Base-by-base conservation (phyloP, 169 alveolate genomes). In the Cystoisospora suis region DNA sequence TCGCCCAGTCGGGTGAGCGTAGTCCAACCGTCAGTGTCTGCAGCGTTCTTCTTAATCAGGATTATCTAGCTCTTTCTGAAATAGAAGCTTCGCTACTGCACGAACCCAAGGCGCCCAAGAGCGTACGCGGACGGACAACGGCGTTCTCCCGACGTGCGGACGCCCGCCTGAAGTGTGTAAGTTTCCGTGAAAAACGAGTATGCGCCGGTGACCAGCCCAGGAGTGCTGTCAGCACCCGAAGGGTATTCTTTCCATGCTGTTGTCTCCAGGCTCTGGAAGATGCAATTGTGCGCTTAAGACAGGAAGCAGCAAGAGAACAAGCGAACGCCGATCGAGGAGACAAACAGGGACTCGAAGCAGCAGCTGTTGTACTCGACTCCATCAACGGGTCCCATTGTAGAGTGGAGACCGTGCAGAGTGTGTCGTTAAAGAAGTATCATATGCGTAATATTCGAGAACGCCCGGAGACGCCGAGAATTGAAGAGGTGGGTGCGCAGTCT, bases 231-330 rank as follows among this genome's bases (percentile, higher is more conserved):
- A 59, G 29, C 23, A 17, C 0, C 75, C 75, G 23, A 36, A 17
- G 40, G 12, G 40, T 29, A 40, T 29, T 38, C 58, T 5, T 34
- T 38, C 3, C 0, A 72, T 72, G 17, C 53, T 0, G 20, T 72
- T 72, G 49, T 38, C 40, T 72, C 83, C 83, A 72, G 83, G 83
- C 83, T 17, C 83, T 72, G 1, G 83, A 72, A 32, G 83, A 12
- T 9, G 44, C 56, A 34, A 56, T 56, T 20, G 27, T 38, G 9
- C 83, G 83, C n/a, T 56, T 72, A 5, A 27, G 83, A 38, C 83
- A 72, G 32, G 56, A 72, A 38, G 83, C 83, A 5, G 83, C 32
- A 12, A 27, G 59, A 17, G 83, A 72, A 38, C 83, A 72, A 38
- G 83, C 83, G 44, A 32, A 1, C n/a, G 15, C 38, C 36, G 83